Evolutionary conservation across 352 stramenopile genomes (phyloP), one percentile per base, ranked within the genome.

Genomic region (Phytophthora boehmeriae): DNA sequence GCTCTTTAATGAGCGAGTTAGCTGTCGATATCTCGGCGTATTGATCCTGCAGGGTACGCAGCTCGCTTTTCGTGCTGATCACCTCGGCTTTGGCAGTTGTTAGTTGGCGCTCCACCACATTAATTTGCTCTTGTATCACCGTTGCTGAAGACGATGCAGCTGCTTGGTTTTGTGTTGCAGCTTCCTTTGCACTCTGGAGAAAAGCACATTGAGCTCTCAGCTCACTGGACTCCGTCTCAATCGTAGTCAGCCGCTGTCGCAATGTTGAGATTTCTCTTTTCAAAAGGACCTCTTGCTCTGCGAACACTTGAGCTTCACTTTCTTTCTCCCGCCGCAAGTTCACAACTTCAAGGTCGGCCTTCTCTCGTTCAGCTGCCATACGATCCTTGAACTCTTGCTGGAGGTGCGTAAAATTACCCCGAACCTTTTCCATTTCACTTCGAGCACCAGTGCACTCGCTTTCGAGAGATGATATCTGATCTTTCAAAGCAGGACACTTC

Each of bases 1-100:
- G 68, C 25, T 82, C 66, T 32, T 83, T 81, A 20, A 77, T 57
- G 34, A 82, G 69, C 6, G 28, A 25, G 25, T 78, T 79, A 8
- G 61, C 74, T 51, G 55, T 68, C 11, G 22, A 39, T 25, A 81
- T 23, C 11, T 69, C 46, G 14, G 35, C 4, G 4, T 78, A 16
- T 25, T 80, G 59, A 1, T 78, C 61, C 25, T 83, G 69, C 13
- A 80, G 46, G 8, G 71, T 59, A 30, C 25, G 30, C 11, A 75
- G 45, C 17, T 78, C 69, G 10, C 22, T 25, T 48, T 76, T 78
- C 2, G 74, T 45, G 20, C 11, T 66, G 5, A 32, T 5, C 5
- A 66, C 27, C 38, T 75, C 53, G 11, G 44, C 34, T 64, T 68
- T 54, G 1, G 59, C 49, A 17, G 45, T 25, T 50, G 41, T 32